Evolutionary conservation across 78 protist species (phyloP).

Genomic region (Guillardia theta): DNA sequence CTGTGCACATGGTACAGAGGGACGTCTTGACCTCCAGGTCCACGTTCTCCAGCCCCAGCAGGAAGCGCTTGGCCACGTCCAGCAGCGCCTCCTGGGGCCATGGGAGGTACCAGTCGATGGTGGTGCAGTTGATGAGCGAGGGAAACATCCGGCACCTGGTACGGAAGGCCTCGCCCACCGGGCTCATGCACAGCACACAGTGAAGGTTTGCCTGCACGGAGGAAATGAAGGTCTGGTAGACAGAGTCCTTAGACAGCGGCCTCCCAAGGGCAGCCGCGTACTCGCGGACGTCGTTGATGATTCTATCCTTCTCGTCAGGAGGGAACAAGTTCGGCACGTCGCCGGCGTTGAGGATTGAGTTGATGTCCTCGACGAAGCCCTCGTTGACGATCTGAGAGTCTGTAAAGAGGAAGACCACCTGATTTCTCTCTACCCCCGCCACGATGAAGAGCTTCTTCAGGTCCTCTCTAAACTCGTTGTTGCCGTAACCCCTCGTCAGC

Average conservation of each 20-base stretch:
- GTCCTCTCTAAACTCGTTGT: conserved; percentile 74
- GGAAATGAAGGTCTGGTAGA: conserved; percentile 44
- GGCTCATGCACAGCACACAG: conserved; percentile 69
- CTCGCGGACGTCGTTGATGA: conserved; percentile 26
- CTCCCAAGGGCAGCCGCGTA: conserved; percentile 4
- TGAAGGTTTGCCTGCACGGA: conserved; percentile 56
- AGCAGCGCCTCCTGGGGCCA: conserved; percentile 74
- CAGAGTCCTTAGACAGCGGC: conserved; percentile 45
- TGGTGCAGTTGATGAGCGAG: conserved; percentile 67
- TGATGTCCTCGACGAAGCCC: conserved; percentile 78
- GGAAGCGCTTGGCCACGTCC: conserved; percentile 44
- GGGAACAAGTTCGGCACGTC: conserved; percentile 73
- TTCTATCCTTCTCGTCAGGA: conserved; percentile 58
- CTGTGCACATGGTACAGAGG: background rate
- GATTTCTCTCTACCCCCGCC: conserved; percentile 60
- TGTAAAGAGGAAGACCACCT: conserved; percentile 61
- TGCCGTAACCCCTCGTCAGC: conserved; percentile 60
- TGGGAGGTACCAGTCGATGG: conserved; percentile 69
- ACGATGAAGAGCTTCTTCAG: conserved; percentile 48
- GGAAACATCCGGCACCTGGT: conserved; percentile 68
- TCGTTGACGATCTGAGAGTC: conserved; percentile 72
- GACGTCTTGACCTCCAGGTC: background rate
- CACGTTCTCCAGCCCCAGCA: background rate
- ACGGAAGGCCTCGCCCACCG: conserved; percentile 65
- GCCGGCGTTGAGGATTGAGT: conserved; percentile 69